Evolutionary conservation across 2,329 filamentous ascomycete genomes (phyloP).

Genomic region (Sphaerulina vaccinii): DNA sequence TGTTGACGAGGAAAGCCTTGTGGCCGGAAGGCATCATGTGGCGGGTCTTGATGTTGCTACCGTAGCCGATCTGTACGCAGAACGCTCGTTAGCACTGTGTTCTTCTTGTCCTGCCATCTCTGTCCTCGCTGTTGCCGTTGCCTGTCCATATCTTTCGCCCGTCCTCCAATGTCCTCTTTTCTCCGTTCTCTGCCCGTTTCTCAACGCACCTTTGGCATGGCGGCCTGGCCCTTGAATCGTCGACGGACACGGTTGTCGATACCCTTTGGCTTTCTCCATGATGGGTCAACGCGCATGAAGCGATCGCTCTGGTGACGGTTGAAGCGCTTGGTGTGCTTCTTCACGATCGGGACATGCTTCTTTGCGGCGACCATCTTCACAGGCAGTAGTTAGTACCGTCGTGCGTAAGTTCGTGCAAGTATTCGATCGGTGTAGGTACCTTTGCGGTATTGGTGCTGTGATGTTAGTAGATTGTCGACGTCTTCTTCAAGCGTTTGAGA

Average conservation of each 20-base stretch:
- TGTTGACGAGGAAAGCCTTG: conserved; percentile 99
- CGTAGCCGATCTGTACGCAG: conserved; percentile 81
- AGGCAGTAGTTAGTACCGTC: conserved; percentile 3
- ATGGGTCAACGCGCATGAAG: conserved; percentile 85
- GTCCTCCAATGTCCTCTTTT: conserved; percentile 9
- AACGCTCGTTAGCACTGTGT: conserved; percentile 16
- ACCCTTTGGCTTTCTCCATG: conserved; percentile 99
- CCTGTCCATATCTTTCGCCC: conserved; percentile 2
- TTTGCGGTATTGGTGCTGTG: conserved; percentile 15
- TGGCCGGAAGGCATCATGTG: conserved; percentile 99
- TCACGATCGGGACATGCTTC: conserved; percentile 99
- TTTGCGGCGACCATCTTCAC: conserved; percentile 94
- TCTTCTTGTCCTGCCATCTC: conserved; percentile 11
- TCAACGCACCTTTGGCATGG: conserved; percentile 91
- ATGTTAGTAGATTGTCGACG: conserved; percentile 8
- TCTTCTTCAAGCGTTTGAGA: conserved; percentile 1
- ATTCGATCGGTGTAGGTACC: conserved; percentile 7
- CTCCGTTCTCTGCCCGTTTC: neutral
- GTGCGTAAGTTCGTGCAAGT: neutral
- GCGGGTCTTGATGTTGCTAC: conserved; percentile 98
- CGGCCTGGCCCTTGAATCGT: conserved; percentile 92
- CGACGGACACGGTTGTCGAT: conserved; percentile 97
- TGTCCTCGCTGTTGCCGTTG: conserved; percentile 10
- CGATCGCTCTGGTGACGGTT: conserved; percentile 95
- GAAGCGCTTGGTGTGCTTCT: conserved; percentile 99